These are phyloP conservation scores for Naganishia kalamii DNA, from an alignment of 768 basidiomycete genomes.

Conservation along the genomic window DNA sequence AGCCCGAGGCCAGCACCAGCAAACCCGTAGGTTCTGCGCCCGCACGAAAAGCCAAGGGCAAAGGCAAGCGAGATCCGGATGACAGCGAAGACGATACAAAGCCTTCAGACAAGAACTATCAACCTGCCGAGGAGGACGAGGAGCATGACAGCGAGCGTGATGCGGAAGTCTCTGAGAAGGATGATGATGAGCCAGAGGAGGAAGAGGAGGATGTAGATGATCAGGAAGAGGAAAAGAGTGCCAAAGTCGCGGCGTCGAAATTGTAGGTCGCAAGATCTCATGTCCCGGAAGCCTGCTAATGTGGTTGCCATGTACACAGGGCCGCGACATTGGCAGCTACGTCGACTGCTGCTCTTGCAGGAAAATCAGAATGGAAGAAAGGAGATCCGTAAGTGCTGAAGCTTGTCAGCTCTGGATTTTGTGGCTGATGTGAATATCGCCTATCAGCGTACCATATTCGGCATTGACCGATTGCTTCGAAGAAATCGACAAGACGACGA, in stretches of 20 bases:
- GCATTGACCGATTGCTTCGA: conserved; percentile 82
- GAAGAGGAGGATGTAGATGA: conserved; percentile 15
- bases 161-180: conserved; percentile 21
- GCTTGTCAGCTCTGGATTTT: not conserved
- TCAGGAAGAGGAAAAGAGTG: conserved; percentile 17
- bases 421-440: not conserved
- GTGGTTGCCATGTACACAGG: not conserved
- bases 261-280: not conserved
- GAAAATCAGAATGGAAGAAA: conserved; percentile 55
- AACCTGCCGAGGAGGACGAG: conserved; percentile 57
- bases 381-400: conserved; percentile 66
- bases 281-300: not conserved
- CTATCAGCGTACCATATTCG: conserved; percentile 78
- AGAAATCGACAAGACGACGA: conserved; percentile 87
- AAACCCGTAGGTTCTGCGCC: not conserved
- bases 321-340: conserved; percentile 14
- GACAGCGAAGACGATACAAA: conserved; percentile 46
- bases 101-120: conserved; percentile 62
- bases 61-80: conserved; percentile 21
- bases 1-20: conserved; percentile 6
- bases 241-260: conserved; percentile 6
- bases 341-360: not conserved
- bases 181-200: conserved; percentile 15
- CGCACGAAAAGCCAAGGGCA: conserved; percentile 20
- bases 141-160: conserved; percentile 21